Conservation (phyloP, 305 asterid genomes). For the Fraxinus albicans region DNA sequence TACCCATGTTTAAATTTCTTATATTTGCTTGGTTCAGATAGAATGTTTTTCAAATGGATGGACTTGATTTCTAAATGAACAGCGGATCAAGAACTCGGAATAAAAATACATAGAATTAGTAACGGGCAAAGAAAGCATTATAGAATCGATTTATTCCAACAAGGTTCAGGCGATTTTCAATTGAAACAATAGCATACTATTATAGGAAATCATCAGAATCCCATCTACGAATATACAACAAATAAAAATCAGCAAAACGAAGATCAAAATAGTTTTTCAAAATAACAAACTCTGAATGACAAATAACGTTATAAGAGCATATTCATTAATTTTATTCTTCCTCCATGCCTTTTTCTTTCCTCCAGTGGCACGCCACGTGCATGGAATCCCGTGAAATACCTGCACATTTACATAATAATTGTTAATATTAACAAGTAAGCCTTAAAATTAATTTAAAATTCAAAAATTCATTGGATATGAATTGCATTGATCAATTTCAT, state of each 20-base stretch:
- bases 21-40: neutral
- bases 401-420: slow-evolving; percentile 18
- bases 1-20: neutral
- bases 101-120: neutral
- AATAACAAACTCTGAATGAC: neutral
- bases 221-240: neutral
- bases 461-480: neutral
- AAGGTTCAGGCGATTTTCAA: neutral
- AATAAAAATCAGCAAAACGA: neutral
- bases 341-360: slow-evolving; percentile 81
- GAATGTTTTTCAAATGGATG: neutral
- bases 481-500: neutral
- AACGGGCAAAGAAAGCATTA: neutral
- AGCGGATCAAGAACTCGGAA: neutral
- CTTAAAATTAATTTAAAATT: neutral
- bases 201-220: neutral
- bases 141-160: neutral
- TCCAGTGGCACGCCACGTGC: slow-evolving; percentile 76
- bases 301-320: neutral
- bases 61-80: neutral
- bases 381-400: slow-evolving; percentile 77
- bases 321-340: slow-evolving; percentile 35
- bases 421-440: neutral
- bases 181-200: neutral
- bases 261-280: neutral